phyloP scores from a whole-genome alignment of 192 early-diverging fungal genomes.

The Chytriomyces confervae region DNA sequence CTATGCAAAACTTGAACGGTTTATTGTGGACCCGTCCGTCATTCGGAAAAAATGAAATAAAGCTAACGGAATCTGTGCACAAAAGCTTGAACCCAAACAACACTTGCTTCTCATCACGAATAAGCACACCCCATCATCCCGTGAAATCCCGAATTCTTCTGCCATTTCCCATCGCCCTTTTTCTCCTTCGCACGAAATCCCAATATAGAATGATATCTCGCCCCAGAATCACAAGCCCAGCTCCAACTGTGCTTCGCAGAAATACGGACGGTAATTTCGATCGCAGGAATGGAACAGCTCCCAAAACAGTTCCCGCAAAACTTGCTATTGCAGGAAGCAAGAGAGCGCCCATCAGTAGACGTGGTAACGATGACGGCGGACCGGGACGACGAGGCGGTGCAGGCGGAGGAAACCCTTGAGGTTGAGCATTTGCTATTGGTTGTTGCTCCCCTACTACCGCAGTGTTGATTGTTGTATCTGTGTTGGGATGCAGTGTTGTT shows the following conservation, averaged over 20 bases:
- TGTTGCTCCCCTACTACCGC: not conserved
- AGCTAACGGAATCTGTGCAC: too few species aligned
- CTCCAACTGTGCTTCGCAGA: slow-evolving; percentile 21
- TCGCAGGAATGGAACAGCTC: not conserved
- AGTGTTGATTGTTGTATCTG: not conserved
- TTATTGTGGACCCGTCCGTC: not conserved
- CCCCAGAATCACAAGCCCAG: slow-evolving; percentile 3
- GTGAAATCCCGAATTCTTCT: slow-evolving; percentile 8
- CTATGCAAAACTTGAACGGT: not conserved
- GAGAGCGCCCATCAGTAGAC: slow-evolving; percentile 19
- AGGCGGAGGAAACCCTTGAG: not conserved
- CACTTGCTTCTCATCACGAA: not conserved
- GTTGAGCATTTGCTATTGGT: not conserved
- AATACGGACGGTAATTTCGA: slow-evolving; percentile 2
- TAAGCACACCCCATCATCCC: not conserved
- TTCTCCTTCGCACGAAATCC: slow-evolving; percentile 12
- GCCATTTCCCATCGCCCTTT: not conserved
- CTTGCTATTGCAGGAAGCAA: slow-evolving; percentile 19
- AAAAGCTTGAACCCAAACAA: not conserved
- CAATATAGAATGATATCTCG: slow-evolving; percentile 22
- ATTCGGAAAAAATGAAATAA: too few species aligned
- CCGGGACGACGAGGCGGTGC: slow-evolving; percentile 4
- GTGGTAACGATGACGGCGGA: slow-evolving; percentile 16
- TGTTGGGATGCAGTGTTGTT: not conserved
- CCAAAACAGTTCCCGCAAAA: slow-evolving; percentile 11